Conservation (phyloP, 164 flowering plant species). For the Vitis labrusca region DNA sequence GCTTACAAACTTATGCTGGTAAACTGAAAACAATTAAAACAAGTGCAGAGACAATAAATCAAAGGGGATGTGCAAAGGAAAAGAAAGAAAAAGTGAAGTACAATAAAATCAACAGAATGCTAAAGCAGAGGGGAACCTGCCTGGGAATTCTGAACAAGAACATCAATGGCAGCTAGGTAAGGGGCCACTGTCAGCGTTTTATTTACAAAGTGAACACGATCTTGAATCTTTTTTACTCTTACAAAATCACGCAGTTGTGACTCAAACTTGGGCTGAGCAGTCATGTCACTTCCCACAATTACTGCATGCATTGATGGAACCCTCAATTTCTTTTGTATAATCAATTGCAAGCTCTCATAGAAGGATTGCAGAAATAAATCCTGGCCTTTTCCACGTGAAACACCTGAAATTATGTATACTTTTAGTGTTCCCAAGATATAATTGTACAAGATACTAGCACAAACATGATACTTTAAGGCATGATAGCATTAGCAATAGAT, state of each 20-base stretch:
- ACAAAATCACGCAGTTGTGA: conserved; percentile 76
- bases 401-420: conserved; percentile 56
- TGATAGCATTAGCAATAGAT: too few species aligned
- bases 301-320: conserved; percentile 87
- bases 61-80: not conserved
- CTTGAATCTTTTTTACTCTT: conserved; percentile 59
- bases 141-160: conserved; percentile 98
- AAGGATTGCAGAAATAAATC: conserved; percentile 85
- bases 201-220: conserved; percentile 83
- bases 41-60: too few species aligned
- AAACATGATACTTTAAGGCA: too few species aligned
- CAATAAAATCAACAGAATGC: too few species aligned
- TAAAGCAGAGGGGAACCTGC: conserved; percentile 26
- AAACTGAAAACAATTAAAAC: too few species aligned
- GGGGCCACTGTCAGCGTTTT: conserved; percentile 92
- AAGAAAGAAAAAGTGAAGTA: not conserved
- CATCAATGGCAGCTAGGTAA: conserved; percentile 88
- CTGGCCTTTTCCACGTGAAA: conserved; percentile 98
- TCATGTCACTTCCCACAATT: conserved; percentile 93
- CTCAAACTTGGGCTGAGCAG: conserved; percentile 82
- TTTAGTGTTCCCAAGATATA: too few species aligned
- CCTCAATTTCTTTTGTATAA: conserved; percentile 64
- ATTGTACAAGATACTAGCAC: too few species aligned
- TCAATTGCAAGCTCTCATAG: conserved; percentile 68
- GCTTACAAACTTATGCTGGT: too few species aligned